phyloP scores from a whole-genome alignment of 345 rosid species.

The Hypericum androsaemum region DNA sequence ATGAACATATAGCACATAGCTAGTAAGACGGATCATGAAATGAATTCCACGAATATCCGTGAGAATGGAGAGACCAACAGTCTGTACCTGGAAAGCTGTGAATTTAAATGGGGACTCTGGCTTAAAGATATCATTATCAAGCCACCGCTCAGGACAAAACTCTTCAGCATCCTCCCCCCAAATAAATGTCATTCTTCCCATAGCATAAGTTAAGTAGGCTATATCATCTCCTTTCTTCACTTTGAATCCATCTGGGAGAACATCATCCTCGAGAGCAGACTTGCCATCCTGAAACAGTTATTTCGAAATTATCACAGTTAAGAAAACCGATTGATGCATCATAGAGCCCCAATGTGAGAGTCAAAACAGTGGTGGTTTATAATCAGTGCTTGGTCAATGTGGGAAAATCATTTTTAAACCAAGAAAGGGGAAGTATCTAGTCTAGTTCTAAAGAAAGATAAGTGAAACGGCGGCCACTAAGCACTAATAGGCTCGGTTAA shows the following conservation, averaged over 20 bases:
- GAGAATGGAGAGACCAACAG: no score
- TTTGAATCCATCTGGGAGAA: slow-evolving; percentile 30
- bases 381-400: no score
- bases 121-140: slow-evolving; percentile 20
- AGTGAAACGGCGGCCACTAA: no score
- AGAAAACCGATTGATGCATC: no score
- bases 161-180: slow-evolving; percentile 36
- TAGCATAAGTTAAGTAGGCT: slow-evolving; percentile 24
- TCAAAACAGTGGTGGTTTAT: no score
- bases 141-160: slow-evolving; percentile 35
- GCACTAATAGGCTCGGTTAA: no score
- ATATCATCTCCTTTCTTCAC: slow-evolving; percentile 28
- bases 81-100: slow-evolving; percentile 30
- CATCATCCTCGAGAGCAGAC: slow-evolving; percentile 23
- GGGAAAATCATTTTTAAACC: no score
- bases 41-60: neutral
- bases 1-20: neutral
- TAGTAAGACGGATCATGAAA: neutral
- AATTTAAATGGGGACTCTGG: slow-evolving; percentile 32
- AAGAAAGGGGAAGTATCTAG: no score
- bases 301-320: no score
- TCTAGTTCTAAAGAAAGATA: no score
- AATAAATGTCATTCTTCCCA: slow-evolving; percentile 32
- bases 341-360: no score
- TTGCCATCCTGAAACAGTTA: slow-evolving; percentile 24